These are phyloP conservation scores for Gamsiella multidivaricata DNA, from an alignment of 192 early-diverging fungal species.

Conservation along the genomic window DNA sequence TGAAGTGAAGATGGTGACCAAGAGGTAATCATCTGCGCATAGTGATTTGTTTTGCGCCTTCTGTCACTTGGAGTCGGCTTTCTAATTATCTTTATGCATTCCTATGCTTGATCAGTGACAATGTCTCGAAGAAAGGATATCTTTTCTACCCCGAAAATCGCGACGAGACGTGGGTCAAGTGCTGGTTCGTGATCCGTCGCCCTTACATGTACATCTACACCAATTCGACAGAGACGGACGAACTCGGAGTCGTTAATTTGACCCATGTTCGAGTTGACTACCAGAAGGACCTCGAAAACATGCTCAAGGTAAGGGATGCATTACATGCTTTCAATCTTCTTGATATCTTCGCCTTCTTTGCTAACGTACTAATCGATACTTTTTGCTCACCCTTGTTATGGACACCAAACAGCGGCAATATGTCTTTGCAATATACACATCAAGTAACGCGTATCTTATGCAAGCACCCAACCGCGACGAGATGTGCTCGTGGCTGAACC, in stretches of 20 bases:
- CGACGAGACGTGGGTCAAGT: slow-evolving; percentile 74
- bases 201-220: slow-evolving; percentile 86
- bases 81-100: background rate
- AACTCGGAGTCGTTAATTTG: slow-evolving; percentile 83
- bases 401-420: slow-evolving; percentile 66
- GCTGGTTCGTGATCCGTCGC: slow-evolving; percentile 83
- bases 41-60: background rate
- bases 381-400: background rate
- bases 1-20: slow-evolving; percentile 44
- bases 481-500: slow-evolving; percentile 62
- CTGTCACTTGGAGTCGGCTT: no score
- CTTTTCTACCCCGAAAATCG: slow-evolving; percentile 63
- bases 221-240: slow-evolving; percentile 66
- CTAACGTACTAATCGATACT: no score
- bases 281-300: slow-evolving; percentile 64
- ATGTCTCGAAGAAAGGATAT: slow-evolving; percentile 65
- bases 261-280: slow-evolving; percentile 72
- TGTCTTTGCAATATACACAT: slow-evolving; percentile 80
- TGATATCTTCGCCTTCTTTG: no score
- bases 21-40: slow-evolving; percentile 40
- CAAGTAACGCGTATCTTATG: slow-evolving; percentile 71
- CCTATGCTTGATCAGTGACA: slow-evolving; percentile 47
- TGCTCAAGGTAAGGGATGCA: slow-evolving; percentile 62
- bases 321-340: no score
- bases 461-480: slow-evolving; percentile 70